These are phyloP conservation scores for Fusarium penzigii DNA, from an alignment of 2,329 filamentous ascomycete genomes.

Conservation along the genomic window DNA sequence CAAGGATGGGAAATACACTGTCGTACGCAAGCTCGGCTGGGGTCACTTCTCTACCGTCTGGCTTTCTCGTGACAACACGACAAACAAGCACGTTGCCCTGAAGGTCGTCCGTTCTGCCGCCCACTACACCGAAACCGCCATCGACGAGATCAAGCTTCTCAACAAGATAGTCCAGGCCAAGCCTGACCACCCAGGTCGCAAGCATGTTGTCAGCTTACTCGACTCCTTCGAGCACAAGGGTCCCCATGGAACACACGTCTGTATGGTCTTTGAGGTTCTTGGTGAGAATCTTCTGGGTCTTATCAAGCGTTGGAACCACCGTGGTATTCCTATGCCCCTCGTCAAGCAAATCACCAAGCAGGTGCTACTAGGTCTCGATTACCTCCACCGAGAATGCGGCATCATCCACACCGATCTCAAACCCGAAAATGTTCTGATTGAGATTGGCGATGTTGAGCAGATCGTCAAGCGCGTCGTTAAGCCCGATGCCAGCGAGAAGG, in stretches of 20 bases:
- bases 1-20: slow-evolving; percentile 95
- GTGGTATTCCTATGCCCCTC: slow-evolving; percentile 92
- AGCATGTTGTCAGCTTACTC: slow-evolving; percentile 92
- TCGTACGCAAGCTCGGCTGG: slow-evolving; percentile 96
- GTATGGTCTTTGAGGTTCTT: slow-evolving; percentile 98
- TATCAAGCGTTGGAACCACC: slow-evolving; percentile 98
- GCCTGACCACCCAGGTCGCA: slow-evolving; percentile 88
- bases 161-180: slow-evolving; percentile 97
- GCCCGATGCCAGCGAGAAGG: slow-evolving; percentile 72
- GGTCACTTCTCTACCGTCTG: slow-evolving; percentile 99
- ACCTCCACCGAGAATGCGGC: slow-evolving; percentile 94
- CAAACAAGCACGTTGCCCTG: slow-evolving; percentile 90
- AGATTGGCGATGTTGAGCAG: slow-evolving; percentile 98
- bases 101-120: slow-evolving; percentile 97
- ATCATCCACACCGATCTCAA: slow-evolving; percentile 99
- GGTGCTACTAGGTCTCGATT: slow-evolving; percentile 91
- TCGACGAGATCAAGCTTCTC: slow-evolving; percentile 98
- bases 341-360: slow-evolving; percentile 99
- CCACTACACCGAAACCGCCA: slow-evolving; percentile 97
- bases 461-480: slow-evolving; percentile 97
- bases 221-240: slow-evolving; percentile 98
- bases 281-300: slow-evolving; percentile 92
- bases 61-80: slow-evolving; percentile 79
- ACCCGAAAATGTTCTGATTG: slow-evolving; percentile 96
- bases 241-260: slow-evolving; percentile 93